These are phyloP conservation scores for Arabidopsis hybrid DNA, from an alignment of 441 rosid species.

Conservation along the genomic window DNA sequence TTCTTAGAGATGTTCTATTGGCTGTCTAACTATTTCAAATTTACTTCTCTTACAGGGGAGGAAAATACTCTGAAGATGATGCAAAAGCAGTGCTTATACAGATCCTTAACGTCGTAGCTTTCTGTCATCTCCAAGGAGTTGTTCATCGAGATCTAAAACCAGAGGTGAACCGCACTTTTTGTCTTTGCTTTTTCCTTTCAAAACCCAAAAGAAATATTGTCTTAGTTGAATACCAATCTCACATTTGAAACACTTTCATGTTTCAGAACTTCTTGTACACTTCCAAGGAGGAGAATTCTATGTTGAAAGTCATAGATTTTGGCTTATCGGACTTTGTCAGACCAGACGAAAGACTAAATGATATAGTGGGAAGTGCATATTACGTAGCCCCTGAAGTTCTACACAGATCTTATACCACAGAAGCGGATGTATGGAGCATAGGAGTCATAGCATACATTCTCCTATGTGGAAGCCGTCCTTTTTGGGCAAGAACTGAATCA, in stretches of 20 bases:
- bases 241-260: constrained; percentile 38
- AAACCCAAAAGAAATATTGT: constrained; percentile 7
- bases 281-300: constrained; percentile 82
- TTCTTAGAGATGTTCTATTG: constrained; percentile 17
- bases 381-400: constrained; percentile 99
- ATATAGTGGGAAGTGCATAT: constrained; percentile 97
- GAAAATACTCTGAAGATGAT: constrained; percentile 94
- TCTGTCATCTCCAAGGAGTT: constrained; percentile 95
- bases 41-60: constrained; percentile 64
- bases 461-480: constrained; percentile 94
- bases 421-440: constrained; percentile 98
- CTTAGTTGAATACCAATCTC: neutral
- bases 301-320: constrained; percentile 87
- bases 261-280: constrained; percentile 89
- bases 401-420: constrained; percentile 86
- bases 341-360: constrained; percentile 98
- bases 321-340: constrained; percentile 93
- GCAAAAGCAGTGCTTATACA: constrained; percentile 89
- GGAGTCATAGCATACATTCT: constrained; percentile 97
- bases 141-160: constrained; percentile 98
- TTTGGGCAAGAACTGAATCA: constrained; percentile 97
- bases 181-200: constrained; percentile 8
- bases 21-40: constrained; percentile 40
- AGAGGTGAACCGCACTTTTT: constrained; percentile 64
- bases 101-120: constrained; percentile 85